phyloP scores from a whole-genome alignment of 2,329 filamentous ascomycete genomes.

The Aspergillus uvarum region DNA sequence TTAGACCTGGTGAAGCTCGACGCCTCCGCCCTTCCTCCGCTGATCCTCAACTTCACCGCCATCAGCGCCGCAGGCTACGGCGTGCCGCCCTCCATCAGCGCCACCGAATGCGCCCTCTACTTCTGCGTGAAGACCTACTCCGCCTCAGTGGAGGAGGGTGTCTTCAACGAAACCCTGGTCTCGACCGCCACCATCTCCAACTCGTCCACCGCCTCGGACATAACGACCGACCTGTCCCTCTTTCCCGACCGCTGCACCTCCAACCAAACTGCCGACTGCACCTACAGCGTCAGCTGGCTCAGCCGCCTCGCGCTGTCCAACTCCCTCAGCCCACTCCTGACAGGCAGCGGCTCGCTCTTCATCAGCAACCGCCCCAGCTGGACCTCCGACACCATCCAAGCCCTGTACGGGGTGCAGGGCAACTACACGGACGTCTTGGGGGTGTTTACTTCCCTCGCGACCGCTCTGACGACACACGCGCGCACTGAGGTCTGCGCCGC shows the following conservation, averaged over 20 bases:
- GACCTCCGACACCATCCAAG: slow-evolving; percentile 21
- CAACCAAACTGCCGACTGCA: slow-evolving; percentile 21
- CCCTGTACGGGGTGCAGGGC: slow-evolving; percentile 22
- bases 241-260: slow-evolving; percentile 24
- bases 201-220: background rate
- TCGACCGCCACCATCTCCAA: slow-evolving; percentile 17
- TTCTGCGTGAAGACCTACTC: slow-evolving; percentile 27
- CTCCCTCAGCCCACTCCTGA: slow-evolving; percentile 18
- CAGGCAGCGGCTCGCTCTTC: slow-evolving; percentile 19
- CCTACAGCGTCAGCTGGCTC: slow-evolving; percentile 22
- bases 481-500: slow-evolving; percentile 21
- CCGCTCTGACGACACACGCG: slow-evolving; percentile 21
- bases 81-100: slow-evolving; percentile 16
- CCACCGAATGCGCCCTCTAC: slow-evolving; percentile 25
- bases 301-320: slow-evolving; percentile 22
- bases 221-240: slow-evolving; percentile 6
- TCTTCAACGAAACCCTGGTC: slow-evolving; percentile 18
- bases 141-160: slow-evolving; percentile 17
- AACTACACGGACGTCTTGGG: slow-evolving; percentile 21
- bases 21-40: slow-evolving; percentile 9
- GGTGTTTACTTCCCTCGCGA: slow-evolving; percentile 20
- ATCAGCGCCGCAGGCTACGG: slow-evolving; percentile 21
- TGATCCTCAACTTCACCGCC: slow-evolving; percentile 25
- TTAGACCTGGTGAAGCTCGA: slow-evolving; percentile 18
- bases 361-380: slow-evolving; percentile 23